These are phyloP conservation scores for Plenodomus lindquistii DNA, from an alignment of 2,329 filamentous ascomycete genomes.

Conservation along the genomic window DNA sequence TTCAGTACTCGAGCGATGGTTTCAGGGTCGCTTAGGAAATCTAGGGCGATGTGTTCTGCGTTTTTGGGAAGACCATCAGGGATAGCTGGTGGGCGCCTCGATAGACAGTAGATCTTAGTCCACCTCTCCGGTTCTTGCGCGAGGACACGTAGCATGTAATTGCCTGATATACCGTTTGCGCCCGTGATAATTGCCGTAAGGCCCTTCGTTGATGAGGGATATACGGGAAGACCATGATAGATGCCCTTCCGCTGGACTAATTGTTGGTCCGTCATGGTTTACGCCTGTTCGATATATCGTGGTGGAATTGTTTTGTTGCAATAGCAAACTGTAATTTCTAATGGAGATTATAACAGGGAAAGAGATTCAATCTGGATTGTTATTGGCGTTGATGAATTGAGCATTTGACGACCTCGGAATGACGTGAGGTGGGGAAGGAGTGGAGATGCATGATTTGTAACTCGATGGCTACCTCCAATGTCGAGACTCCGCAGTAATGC, in stretches of 20 bases:
- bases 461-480: too few relatives aligned
- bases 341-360: too few relatives aligned
- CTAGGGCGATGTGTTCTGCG: constrained; percentile 50
- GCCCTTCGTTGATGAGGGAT: constrained; percentile 46
- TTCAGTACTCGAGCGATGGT: constrained; percentile 44
- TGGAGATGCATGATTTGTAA: too few relatives aligned
- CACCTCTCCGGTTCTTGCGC: constrained; percentile 53
- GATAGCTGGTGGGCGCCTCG: constrained; percentile 51
- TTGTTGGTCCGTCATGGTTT: too few relatives aligned
- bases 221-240: constrained; percentile 56
- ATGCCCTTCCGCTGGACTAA: constrained; percentile 46
- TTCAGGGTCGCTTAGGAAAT: constrained; percentile 45
- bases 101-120: constrained; percentile 57
- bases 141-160: constrained; percentile 56
- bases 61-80: constrained; percentile 39
- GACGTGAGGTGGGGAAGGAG: too few relatives aligned
- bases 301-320: too few relatives aligned
- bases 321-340: too few relatives aligned
- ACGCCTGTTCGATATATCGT: too few relatives aligned
- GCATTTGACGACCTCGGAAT: too few relatives aligned
- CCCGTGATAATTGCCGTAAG: constrained; percentile 59
- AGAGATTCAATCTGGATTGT: too few relatives aligned
- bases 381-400: too few relatives aligned
- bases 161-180: constrained; percentile 59
- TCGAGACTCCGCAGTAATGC: too few relatives aligned